These are phyloP conservation scores for Teratosphaeria zuluensis DNA, from an alignment of 2,329 filamentous ascomycete genomes.

Conservation along the genomic window DNA sequence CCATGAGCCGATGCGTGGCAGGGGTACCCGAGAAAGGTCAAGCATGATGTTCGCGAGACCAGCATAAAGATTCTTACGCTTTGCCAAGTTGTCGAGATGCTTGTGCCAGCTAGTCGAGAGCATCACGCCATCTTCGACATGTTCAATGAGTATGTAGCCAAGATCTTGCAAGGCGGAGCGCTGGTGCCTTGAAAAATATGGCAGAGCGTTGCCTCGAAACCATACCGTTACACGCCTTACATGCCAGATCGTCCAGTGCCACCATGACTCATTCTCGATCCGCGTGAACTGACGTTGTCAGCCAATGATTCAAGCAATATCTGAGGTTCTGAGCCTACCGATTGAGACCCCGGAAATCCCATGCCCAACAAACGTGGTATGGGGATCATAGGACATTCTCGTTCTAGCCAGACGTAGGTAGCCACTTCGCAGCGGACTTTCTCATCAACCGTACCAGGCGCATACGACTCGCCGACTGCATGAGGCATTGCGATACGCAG, in stretches of 20 bases:
- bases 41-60: neutral
- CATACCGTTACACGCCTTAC: neutral
- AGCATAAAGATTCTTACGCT: neutral
- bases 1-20: constrained; percentile 12
- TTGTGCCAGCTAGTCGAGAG: neutral
- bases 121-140: neutral
- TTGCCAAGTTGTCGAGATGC: neutral
- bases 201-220: neutral
- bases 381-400: constrained; percentile 29
- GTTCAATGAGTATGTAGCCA: neutral
- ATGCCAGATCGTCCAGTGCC: neutral
- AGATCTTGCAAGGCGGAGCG: neutral
- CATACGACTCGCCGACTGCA: constrained; percentile 26
- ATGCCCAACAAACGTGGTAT: constrained; percentile 20
- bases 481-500: constrained; percentile 8
- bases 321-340: neutral
- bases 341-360: constrained; percentile 1
- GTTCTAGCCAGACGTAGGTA: constrained; percentile 31
- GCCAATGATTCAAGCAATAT: neutral
- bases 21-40: constrained; percentile 2
- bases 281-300: neutral
- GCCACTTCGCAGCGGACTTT: constrained; percentile 33
- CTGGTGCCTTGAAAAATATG: neutral
- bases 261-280: neutral
- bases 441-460: constrained; percentile 35